Conservation (phyloP, 768 basidiomycete genomes). For the Dendrothele bispora region DNA sequence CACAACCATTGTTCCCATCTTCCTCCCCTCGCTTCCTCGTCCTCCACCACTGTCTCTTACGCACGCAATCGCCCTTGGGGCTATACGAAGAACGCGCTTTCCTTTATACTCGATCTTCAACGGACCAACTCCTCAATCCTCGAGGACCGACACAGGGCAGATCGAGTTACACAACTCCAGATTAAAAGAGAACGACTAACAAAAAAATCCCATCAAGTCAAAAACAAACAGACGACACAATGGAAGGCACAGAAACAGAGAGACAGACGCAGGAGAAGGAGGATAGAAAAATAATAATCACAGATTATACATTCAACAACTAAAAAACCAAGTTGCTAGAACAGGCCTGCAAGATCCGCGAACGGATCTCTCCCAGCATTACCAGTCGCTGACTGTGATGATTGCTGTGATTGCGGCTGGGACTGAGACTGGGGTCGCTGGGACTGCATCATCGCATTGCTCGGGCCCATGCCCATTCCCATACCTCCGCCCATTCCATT, state of each 20-base stretch:
- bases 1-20: too few relatives aligned
- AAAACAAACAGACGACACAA: neutral
- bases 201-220: neutral
- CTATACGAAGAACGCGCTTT: too few relatives aligned
- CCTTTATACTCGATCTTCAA: too few relatives aligned
- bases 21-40: too few relatives aligned
- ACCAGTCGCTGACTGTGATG: constrained; percentile 34
- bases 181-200: neutral
- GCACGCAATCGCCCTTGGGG: too few relatives aligned
- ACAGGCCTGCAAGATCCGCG: constrained; percentile 77
- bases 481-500: neutral
- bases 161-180: too few relatives aligned
- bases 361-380: constrained; percentile 75
- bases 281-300: constrained; percentile 2
- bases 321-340: constrained; percentile 41
- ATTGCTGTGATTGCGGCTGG: constrained; percentile 17
- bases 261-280: neutral
- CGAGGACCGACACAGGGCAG: too few relatives aligned
- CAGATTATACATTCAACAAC: neutral
- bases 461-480: constrained; percentile 7
- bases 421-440: constrained; percentile 3
- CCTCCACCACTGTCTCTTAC: too few relatives aligned
- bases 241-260: too few relatives aligned
- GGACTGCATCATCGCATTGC: constrained; percentile 28
- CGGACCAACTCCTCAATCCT: too few relatives aligned